These are phyloP conservation scores for Skeletonema menzelii DNA, from an alignment of 108 stramenopile species.

Conservation along the genomic window DNA sequence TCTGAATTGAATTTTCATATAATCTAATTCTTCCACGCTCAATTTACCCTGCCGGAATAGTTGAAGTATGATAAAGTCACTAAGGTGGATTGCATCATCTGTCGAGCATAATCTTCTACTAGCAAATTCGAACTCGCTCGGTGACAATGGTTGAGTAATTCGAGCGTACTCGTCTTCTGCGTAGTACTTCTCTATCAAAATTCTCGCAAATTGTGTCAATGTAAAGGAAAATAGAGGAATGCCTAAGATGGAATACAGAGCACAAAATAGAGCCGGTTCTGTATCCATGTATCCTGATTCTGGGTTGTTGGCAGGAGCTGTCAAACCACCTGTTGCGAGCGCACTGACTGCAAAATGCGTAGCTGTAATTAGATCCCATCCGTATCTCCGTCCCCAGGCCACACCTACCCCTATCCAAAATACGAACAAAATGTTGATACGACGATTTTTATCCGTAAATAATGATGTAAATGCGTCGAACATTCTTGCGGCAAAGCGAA, in stretches of 20 bases:
- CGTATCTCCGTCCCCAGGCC: conserved; percentile 1
- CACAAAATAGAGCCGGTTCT: conserved; percentile 50
- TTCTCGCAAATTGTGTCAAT: conserved; percentile 54
- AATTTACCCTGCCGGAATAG: conserved; percentile 54
- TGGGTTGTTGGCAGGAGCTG: conserved; percentile 42
- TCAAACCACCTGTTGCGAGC: conserved; percentile 60
- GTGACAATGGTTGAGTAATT: conserved; percentile 29
- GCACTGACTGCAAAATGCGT: conserved; percentile 62
- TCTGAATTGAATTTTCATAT: conserved; percentile 51
- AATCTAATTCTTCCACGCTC: conserved; percentile 20
- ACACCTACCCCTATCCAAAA: conserved; percentile 8
- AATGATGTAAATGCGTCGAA: not conserved
- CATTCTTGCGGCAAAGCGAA: not conserved
- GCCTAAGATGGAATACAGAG: conserved; percentile 51
- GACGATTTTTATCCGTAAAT: not conserved
- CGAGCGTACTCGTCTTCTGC: conserved; percentile 38
- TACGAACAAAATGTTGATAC: conserved; percentile 5
- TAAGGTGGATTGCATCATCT: conserved; percentile 30
- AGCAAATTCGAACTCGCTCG: conserved; percentile 46
- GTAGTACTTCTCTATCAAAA: conserved; percentile 44
- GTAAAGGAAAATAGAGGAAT: conserved; percentile 58
- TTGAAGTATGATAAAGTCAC: conserved; percentile 59
- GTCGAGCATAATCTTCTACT: conserved; percentile 21
- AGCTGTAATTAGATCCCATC: conserved; percentile 4
- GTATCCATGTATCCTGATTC: conserved; percentile 44